Evolutionary conservation across 164 flowering plant genomes (phyloP).

Genomic region (Chimonanthus praecox): DNA sequence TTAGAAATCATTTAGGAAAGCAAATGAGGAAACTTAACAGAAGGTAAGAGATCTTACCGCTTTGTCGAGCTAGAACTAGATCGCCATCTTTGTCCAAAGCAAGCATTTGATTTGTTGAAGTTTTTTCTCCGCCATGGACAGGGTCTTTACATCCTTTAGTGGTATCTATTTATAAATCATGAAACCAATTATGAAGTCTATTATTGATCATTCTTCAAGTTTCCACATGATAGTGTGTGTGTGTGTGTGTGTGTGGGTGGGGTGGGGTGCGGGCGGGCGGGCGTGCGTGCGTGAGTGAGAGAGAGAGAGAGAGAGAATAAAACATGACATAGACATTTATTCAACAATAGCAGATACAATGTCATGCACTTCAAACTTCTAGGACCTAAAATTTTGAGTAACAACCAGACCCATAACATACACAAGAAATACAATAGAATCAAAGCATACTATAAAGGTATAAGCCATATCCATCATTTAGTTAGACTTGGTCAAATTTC

Average conservation of each 20-base stretch:
- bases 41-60: constrained; percentile 31
- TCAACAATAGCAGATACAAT: background rate
- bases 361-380: background rate
- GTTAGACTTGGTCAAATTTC: too few species aligned
- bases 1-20: background rate
- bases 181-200: background rate
- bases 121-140: constrained; percentile 18
- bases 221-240: background rate
- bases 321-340: background rate
- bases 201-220: constrained; percentile 1
- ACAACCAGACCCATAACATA: background rate
- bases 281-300: too few species aligned
- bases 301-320: background rate
- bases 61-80: constrained; percentile 60
- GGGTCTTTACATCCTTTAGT: constrained; percentile 7
- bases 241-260: too few species aligned
- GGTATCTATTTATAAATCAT: constrained; percentile 18
- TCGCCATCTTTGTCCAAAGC: constrained; percentile 78
- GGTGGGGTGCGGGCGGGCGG: too few species aligned
- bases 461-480: too few species aligned
- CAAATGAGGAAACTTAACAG: background rate
- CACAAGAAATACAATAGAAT: background rate
- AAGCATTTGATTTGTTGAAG: constrained; percentile 18
- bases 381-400: background rate
- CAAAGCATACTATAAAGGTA: too few species aligned